These are phyloP conservation scores for Gentiana macrophylla DNA, from an alignment of 257 asterid genomes.

Conservation along the genomic window DNA sequence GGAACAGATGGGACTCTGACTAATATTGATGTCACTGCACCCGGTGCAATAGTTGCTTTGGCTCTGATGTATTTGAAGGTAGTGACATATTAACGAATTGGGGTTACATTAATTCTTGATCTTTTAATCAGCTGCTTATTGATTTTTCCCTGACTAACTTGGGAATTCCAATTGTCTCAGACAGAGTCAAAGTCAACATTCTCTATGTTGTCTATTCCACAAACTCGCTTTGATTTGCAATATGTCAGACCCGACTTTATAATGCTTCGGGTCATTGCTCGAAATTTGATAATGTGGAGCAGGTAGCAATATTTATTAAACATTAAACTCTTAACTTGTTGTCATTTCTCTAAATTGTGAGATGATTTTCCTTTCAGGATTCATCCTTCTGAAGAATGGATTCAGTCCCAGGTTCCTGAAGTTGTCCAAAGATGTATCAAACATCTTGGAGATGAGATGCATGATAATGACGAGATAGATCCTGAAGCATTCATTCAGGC, in stretches of 20 bases:
- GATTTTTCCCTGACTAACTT: background rate
- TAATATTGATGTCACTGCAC: slow-evolving; percentile 93
- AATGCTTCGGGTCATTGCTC: slow-evolving; percentile 85
- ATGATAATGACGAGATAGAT: slow-evolving; percentile 61
- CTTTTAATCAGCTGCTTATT: too few species aligned
- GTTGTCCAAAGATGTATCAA: slow-evolving; percentile 50
- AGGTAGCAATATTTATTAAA: slow-evolving; percentile 38
- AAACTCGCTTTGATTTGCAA: slow-evolving; percentile 80
- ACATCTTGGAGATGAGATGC: slow-evolving; percentile 50
- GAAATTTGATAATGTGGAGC: slow-evolving; percentile 87
- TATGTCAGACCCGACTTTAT: slow-evolving; percentile 92
- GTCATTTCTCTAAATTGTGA: background rate
- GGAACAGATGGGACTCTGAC: slow-evolving; percentile 50
- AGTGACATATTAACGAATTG: background rate
- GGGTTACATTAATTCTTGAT: too few species aligned
- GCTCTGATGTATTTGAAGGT: slow-evolving; percentile 89
- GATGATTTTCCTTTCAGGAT: slow-evolving; percentile 30
- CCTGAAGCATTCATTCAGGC: slow-evolving; percentile 83
- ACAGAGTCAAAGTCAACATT: slow-evolving; percentile 78
- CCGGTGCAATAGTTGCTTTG: slow-evolving; percentile 87
- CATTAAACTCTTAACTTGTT: slow-evolving; percentile 8
- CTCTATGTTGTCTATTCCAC: slow-evolving; percentile 76
- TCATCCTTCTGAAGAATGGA: slow-evolving; percentile 83
- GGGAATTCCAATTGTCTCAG: slow-evolving; percentile 24
- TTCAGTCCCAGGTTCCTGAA: slow-evolving; percentile 77